phyloP scores from a whole-genome alignment of 495 filamentous ascomycete species.

The Pseudomonodictys pantanalensis region DNA sequence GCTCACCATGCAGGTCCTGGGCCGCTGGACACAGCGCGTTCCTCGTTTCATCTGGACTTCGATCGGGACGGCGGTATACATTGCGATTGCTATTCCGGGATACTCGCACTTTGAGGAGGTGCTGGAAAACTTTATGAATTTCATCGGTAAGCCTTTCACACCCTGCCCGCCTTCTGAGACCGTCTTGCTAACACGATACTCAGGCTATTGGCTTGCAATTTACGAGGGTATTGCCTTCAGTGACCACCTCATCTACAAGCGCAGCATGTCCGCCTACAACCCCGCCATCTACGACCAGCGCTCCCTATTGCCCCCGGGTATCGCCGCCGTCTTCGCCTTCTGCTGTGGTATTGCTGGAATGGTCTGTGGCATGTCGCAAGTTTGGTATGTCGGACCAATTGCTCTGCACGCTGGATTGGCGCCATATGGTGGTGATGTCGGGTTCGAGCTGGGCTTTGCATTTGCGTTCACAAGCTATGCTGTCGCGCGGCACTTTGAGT shows the following conservation, averaged over 20 bases:
- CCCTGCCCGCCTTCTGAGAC: too few relatives aligned
- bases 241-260: slow-evolving; percentile 77
- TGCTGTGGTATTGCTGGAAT: slow-evolving; percentile 68
- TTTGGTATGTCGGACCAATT: slow-evolving; percentile 73
- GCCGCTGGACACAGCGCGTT: slow-evolving; percentile 60
- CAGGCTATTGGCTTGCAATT: slow-evolving; percentile 78
- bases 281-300: slow-evolving; percentile 60
- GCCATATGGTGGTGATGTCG: slow-evolving; percentile 66
- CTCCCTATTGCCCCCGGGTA: slow-evolving; percentile 63
- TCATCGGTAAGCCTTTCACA: slow-evolving; percentile 50
- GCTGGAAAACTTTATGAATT: slow-evolving; percentile 74
- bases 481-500: slow-evolving; percentile 53
- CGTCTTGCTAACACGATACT: not conserved
- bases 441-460: slow-evolving; percentile 67
- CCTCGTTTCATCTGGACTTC: slow-evolving; percentile 78
- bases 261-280: slow-evolving; percentile 60
- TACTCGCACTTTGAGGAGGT: slow-evolving; percentile 70
- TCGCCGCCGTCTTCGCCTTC: slow-evolving; percentile 67
- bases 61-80: slow-evolving; percentile 63
- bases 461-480: slow-evolving; percentile 52
- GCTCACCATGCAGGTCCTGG: slow-evolving; percentile 70
- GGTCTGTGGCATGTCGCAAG: slow-evolving; percentile 72
- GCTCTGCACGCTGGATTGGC: slow-evolving; percentile 58
- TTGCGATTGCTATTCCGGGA: slow-evolving; percentile 74
- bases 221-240: slow-evolving; percentile 69